Evolutionary conservation across 2,329 filamentous ascomycete species (phyloP), one percentile per base, ranked within the genome.

Genomic region (Diplodia mutila): DNA sequence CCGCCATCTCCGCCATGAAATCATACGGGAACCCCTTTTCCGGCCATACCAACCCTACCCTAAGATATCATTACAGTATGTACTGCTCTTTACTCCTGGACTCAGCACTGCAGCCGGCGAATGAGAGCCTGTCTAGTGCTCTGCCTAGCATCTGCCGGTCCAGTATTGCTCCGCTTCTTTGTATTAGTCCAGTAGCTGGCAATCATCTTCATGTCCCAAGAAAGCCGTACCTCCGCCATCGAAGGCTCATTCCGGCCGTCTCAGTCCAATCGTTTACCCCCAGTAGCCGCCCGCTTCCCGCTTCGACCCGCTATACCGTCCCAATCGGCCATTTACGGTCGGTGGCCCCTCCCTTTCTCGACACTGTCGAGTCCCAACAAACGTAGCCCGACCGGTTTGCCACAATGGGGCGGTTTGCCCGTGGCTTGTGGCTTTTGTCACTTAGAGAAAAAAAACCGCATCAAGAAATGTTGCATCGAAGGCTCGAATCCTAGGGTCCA

Each of bases 21-120:
- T 63, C 42, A 63, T 51, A 51, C 59, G 46, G 59, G 46, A 63
- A 32, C 59, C 59, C 59, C 59, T 63, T 61, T 55, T 63, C 59
- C 59, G 59, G 46, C 27, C 59, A 51, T 37, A 51, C 29, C 42
- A 63, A 25, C 46, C 32, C 59, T n/a, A 37, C 29, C 59, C 23
- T 37, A 11, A 37, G 46, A 51, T 51, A 37, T 14, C 46, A 37
- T 9, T 25, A 37, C 46, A n/a, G 27, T 25, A 37, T 23, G 29
- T n/a, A 51, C n/a, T 4, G 3, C 42, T 14, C 25, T n/a, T 37
- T 51, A 9, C 12, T n/a, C n/a, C 21, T 25, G n/a, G 11, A n/a
- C 4, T 9, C 3, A 18, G 7, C 4, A 4, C 39, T n/a, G 23
- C 12, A 14, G 4, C 4, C 27, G 34, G 29, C 59, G 46, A 51